Evolutionary conservation across 192 early-diverging fungal species (phyloP), one percentile per base, ranked within the genome.

Genomic region (Radiomyces spectabilis): DNA sequence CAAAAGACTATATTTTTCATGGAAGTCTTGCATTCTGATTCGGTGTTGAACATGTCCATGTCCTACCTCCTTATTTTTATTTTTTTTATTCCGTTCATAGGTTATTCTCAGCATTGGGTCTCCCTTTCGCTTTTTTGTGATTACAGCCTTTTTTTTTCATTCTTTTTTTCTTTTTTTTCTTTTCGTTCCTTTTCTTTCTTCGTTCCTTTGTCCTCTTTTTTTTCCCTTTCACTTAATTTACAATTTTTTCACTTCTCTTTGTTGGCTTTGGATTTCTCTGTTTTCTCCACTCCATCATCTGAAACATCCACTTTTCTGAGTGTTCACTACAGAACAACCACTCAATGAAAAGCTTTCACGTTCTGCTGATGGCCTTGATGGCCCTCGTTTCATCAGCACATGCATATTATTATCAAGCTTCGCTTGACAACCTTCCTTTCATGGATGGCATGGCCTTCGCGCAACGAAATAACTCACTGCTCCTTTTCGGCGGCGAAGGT

Each of bases 401-500:
- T 47, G 55, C 43, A 18, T 57, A 57, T 33, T 57, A 38, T 38
- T 19, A 57, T 44, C 33, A n/a, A 24, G 43, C 44, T 18, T 19
- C 8, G 29, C 31, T 35, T 37, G 55, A 44, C 15, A 1, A 22
- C 43, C 16, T 39, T 32, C 55, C 55, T 35, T 57, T 57, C 43
- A 32, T 35, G 16, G 55, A 38, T 38, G 55, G 55, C 19, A 57
- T 57, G 55, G 55, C 44, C 8, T 38, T 33, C 2, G 55, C 33
- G 21, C 32, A 46, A 32, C 41, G 31, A 8, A 57, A 39, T 26
- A 34, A 46, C 32, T 46, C 43, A 32, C 45, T 57, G 42, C 45
- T 57, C 55, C 32, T 46, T 27, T 57, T 46, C 39, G 55, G 55
- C 24, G 55, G 55, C 24, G 55, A 57, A 39, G n/a, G n/a, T n/a